Evolutionary conservation across 2,329 filamentous ascomycete genomes (phyloP), one percentile per base, ranked within the genome.

Genomic region (Aspergillus terreus): DNA sequence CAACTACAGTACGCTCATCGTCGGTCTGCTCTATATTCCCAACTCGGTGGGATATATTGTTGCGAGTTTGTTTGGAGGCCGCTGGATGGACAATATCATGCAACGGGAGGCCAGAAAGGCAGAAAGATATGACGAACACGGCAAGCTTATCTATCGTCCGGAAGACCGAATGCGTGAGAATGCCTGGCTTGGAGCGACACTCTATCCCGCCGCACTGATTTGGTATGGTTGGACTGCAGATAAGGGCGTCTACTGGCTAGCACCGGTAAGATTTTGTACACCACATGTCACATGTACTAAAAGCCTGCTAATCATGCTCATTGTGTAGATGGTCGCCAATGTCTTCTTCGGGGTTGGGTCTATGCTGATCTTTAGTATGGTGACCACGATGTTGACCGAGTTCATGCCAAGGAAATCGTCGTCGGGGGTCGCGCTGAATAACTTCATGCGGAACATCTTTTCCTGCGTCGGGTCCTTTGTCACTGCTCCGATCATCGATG

Each of bases 111-210:
- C 90, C 0, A 75, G 73, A n/a, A 84, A 79, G 56, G 87, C 86
- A 0, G 82, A 82, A 11, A 77, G 88, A 21, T 87, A 85, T 61
- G 87, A 90, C 58, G 79, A 78, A 33, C 70, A 81, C 35, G 88
- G 88, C 12, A 80, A 79, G 52, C 74, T 90, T 17, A 73, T 89
- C 9, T 87, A 83, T 63, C 76, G 83, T 2, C 90, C 90, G 0
- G 90, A 94, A 70, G 90, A 95, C 67, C 81, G 90, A 11, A 88
- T 94, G 82, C 78, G 85, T 41, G 87, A 92, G 65, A 94, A 95
- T 64, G 86, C 87, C 2, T 92, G 86, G 86, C 69, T 92, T 0
- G 86, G 86, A 3, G 85, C 85, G 0, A 75, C 83, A 3, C 59
- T 92, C 43, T 92, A 87, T 60, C 90, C 90, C 0, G 76, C 77